These are phyloP conservation scores for Evernia prunastri DNA, from an alignment of 495 filamentous ascomycete species.

Conservation along the genomic window DNA sequence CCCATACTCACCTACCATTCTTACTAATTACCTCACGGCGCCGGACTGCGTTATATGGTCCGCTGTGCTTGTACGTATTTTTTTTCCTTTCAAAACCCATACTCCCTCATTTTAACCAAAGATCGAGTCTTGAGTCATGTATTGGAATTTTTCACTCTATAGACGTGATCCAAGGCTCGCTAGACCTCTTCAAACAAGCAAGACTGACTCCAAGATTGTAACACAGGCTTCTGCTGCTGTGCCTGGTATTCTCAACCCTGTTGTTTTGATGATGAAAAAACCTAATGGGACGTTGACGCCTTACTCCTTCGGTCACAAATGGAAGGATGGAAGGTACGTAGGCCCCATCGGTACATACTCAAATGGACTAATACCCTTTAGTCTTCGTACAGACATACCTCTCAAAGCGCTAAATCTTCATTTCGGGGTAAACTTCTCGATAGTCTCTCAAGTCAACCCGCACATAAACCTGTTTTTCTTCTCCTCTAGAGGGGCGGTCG, in stretches of 20 bases:
- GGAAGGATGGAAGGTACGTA: conserved; percentile 75
- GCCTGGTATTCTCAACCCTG: conserved; percentile 85
- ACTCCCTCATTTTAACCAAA: too few species aligned
- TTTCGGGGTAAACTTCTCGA: conserved; percentile 96
- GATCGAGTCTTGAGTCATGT: too few species aligned
- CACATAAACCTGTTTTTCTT: conserved; percentile 99
- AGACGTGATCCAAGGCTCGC: too few species aligned
- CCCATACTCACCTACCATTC: conserved; percentile 83
- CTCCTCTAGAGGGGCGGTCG: conserved; percentile 82
- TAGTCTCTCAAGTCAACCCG: conserved; percentile 94
- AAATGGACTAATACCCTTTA: conserved; percentile 5
- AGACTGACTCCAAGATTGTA: too few species aligned
- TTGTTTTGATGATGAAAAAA: conserved; percentile 93
- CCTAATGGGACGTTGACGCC: conserved; percentile 66
- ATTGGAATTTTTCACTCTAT: too few species aligned
- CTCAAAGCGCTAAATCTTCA: conserved; percentile 88
- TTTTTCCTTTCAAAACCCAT: too few species aligned
- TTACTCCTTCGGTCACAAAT: conserved; percentile 93
- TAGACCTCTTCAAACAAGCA: too few species aligned
- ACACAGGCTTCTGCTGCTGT: conserved; percentile 96
- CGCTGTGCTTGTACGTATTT: conserved; percentile 60
- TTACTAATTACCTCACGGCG: conserved; percentile 87
- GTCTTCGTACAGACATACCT: conserved; percentile 88
- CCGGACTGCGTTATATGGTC: conserved; percentile 99
- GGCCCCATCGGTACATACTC: not conserved